Base-by-base conservation (phyloP, 352 stramenopile genomes). In the Phytophthora parvispora region DNA sequence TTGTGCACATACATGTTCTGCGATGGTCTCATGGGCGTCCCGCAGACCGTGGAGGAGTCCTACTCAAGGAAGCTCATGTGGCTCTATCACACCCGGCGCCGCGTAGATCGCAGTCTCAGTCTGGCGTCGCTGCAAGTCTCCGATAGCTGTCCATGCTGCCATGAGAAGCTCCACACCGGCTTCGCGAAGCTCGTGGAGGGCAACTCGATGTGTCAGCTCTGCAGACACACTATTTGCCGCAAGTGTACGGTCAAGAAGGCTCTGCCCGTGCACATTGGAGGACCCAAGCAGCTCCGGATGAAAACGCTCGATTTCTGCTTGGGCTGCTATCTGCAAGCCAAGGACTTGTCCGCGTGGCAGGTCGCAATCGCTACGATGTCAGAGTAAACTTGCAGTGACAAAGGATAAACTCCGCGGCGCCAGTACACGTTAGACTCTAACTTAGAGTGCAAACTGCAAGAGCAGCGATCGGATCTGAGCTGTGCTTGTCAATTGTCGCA, bases 1-100 rank as follows among this genome's bases (percentile, higher is more conserved):
- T 18, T 68, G 9, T 52, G 68, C 16, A 79, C 69, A 1, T 72
- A 64, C 18, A 60, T 87, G 25, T 81, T 69, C 42, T 72, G 72
- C 25, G 83, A 87, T 6, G 68, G 64, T 15, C 48, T 90, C n/a
- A 60, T 81, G 28, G 64, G 70, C 1, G 43, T 66, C 5, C 51
- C 79, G 2, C 71, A 77, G 31, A 69, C 82, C 1, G 74, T 84
- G 9, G 79, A 87, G 28, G 84, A 78, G 42, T 64, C 77, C 2
- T 74, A 89, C 52, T 72, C 81, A 28, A 89, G 86, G 63, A 91
- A 91, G 34, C 66, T 91, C 12, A 62, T 63, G 47, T 89, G 79
- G 81, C 29, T 69, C 15, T 57, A 72, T 20, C 31, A 51, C 20
- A 13, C 29, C 1, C 54, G 32, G 13, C 62, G 20, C 24, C 38